A percentile compares a stretch with the other conserved stretches of the same genome.
phyloP scores from a whole-genome alignment of 306 rosid species.

The Cucurbita pepo region DNA sequence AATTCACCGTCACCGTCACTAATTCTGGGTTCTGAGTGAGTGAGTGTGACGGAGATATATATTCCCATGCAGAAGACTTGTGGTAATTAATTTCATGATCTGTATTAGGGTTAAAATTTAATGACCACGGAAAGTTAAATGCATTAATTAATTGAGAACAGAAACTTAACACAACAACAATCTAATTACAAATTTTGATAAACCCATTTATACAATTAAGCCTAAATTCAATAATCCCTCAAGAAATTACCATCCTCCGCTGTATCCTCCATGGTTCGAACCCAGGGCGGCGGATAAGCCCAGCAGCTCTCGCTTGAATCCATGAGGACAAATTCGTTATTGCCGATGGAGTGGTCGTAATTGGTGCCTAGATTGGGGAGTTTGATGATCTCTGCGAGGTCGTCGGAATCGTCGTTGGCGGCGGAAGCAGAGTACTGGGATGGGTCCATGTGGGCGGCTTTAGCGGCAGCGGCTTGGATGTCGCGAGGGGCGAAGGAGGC shows the following conservation, averaged over 20 bases:
- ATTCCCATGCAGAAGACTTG: background rate
- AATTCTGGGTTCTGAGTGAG: background rate
- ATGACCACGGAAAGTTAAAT: background rate
- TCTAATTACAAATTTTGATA: background rate
- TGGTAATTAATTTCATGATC: background rate
- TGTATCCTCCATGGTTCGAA: conserved; percentile 19
- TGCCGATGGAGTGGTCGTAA: background rate
- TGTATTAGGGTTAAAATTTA: background rate
- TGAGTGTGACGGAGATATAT: background rate
- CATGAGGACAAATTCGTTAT: conserved; percentile 32
- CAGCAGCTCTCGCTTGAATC: conserved; percentile 32
- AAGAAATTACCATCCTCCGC: conserved; percentile 1
- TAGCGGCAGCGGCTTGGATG: conserved; percentile 48
- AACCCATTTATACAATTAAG: background rate
- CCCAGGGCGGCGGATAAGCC: conserved; percentile 33
- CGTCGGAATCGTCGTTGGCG: conserved; percentile 15
- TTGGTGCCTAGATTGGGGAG: conserved; percentile 25
- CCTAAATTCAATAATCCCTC: background rate
- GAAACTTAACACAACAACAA: background rate
- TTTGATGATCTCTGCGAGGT: conserved; percentile 29
- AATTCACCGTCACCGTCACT: background rate
- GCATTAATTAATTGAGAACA: background rate
- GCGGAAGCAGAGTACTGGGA: background rate
- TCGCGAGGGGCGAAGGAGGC: conserved; percentile 42
- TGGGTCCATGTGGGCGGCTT: conserved; percentile 43